Percentiles rank a stretch among this genome's conserved stretches.
These are phyloP conservation scores for Cucumis cinereus DNA, from an alignment of 306 rosid genomes.

Conservation along the genomic window DNA sequence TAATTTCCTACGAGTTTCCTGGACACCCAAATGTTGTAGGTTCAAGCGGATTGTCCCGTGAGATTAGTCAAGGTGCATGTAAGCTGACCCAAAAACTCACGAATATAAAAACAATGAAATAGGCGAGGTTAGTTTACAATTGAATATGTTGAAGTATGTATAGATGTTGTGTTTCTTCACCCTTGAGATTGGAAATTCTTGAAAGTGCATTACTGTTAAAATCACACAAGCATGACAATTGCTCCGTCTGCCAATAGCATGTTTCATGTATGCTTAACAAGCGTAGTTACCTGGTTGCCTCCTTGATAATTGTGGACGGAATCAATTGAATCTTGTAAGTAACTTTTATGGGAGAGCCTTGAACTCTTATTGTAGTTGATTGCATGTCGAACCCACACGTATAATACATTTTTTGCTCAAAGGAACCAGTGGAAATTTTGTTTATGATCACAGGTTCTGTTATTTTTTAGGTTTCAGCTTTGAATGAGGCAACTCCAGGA, in stretches of 20 bases:
- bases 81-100: no score
- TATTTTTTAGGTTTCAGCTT: slow-evolving; percentile 58
- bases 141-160: not conserved
- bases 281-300: not conserved
- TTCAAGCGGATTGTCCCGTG: no score
- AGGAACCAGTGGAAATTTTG: not conserved
- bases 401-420: not conserved
- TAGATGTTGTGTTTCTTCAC: not conserved
- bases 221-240: not conserved
- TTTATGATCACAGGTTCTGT: not conserved
- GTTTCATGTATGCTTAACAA: not conserved
- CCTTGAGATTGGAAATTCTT: not conserved
- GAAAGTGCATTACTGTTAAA: not conserved
- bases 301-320: not conserved
- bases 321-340: not conserved
- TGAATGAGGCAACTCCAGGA: slow-evolving; percentile 78
- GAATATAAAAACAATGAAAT: no score
- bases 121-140: not conserved
- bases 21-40: no score
- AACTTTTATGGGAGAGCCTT: not conserved
- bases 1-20: no score
- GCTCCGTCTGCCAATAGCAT: not conserved
- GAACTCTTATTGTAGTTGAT: not conserved
- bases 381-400: not conserved
- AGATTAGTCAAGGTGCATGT: no score